Base-by-base conservation (phyloP, 352 stramenopile species). In the Saprolegnia diclina region DNA sequence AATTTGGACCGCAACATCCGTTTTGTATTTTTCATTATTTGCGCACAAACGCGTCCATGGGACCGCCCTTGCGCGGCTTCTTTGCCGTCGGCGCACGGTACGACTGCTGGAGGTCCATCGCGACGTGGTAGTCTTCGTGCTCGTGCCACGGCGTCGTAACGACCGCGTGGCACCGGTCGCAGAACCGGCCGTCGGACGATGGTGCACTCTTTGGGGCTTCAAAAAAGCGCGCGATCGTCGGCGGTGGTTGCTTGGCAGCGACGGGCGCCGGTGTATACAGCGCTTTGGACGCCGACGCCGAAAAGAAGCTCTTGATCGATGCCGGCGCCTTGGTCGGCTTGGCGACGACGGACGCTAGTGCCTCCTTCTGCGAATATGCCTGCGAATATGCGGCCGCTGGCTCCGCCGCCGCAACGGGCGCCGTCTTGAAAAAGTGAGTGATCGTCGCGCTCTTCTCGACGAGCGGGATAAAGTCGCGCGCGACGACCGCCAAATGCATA, bases 391-490 rank as follows among this genome's bases (percentile, higher is more conserved):
- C 29, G 35, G 38, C 26, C n/a, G 16, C 46, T 55, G 6, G 44
- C 19, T 1, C 52, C 56, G 45, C 42, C 74, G 54, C 1, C 59
- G 67, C 26, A 2, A 50, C 40, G 1, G 19, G 19, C 3, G 50
- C 54, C 4, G 29, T 35, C 29, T 75, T 78, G 62, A 91, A 91
- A 67, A 87, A 92, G 18, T 76, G 89, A 1, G 81, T 89, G 53
- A 91, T 92, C 64, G 73, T 90, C 11, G 76, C 71, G 65, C 19
- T 76, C 71, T 19, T 61, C 54, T 53, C 74, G 56, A 80, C 77
- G 35, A 89, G 73, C 1, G 79, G 54, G 32, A 87, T 74, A 53
- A 94, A 94, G 56, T 88, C 83, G 71, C 89, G 91, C 19, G 81
- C 80, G 40, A 83, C 70, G 70, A 94, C 81, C 16, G 74, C 77